Evolutionary conservation across 192 early-diverging fungal genomes (phyloP), one percentile per base, ranked within the genome.

Genomic region (Neocallimastix lanati): DNA sequence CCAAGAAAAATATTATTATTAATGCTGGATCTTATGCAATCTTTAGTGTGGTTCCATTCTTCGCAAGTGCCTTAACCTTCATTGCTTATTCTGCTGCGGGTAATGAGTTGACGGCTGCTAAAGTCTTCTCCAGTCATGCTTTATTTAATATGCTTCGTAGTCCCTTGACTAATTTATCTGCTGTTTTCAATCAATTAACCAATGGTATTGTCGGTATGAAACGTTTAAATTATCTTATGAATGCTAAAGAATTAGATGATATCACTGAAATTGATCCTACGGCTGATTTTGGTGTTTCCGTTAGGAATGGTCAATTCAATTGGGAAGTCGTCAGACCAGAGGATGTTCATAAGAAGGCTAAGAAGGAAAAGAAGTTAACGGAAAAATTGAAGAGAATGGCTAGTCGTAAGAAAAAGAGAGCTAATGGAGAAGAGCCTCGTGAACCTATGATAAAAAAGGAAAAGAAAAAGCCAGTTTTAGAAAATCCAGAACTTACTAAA

Each of bases 121-220:
- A 83, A 33, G 86, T 84, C 2, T 87, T 87, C 77, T 82, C 85
- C 11, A 76, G 77, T 78, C 84, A 86, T 67, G 81, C 80, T 21
- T 76, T 86, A n/a, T 78, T 87, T 27, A 37, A 82, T 29, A 76
- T n/a, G 78, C 16, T 79, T 29, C 30, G 78, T 67, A 15, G 7
- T 7, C 78, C 78, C 28, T 18, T 79, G 2, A 13, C 40, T 77
- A 18, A 13, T 77, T 77, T 77, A 13, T 5, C 77, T 21, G 3
- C 5, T 18, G 25, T 21, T 35, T 37, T 15, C n/a, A 30, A 12
- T n/a, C 35, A 25, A 37, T 4, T 37, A 0, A 78, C 77, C 5
- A 76, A 16, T 28, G 78, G 27, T 28, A 27, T 11, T 15, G 78
- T 79, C 18, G 40, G 15, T 40, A n/a, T 33, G 28, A 40, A 76